Conservation (phyloP, 371 early-diverging fungal species). For the Mucor saturninus region DNA sequence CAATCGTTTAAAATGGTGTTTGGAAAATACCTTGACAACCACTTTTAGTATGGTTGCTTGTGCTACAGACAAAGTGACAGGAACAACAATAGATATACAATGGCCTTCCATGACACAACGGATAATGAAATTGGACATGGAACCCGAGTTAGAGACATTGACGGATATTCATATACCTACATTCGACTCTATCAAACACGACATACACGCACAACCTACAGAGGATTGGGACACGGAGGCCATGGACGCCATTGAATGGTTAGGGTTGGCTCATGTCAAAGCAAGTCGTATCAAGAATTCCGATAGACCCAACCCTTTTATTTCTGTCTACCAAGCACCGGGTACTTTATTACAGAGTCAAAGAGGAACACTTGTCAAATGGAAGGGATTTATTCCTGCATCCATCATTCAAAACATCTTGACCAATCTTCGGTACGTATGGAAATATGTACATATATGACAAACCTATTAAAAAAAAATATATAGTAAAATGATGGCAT, state of each 20-base stretch:
- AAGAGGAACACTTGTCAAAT: slow-evolving; percentile 34
- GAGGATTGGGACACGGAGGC: slow-evolving; percentile 43
- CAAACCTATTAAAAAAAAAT: background rate
- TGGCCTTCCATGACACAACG: slow-evolving; percentile 26
- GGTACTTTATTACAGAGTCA: slow-evolving; percentile 18
- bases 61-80: slow-evolving; percentile 41
- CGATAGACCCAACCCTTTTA: slow-evolving; percentile 41
- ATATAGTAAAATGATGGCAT: slow-evolving; percentile 35
- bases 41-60: slow-evolving; percentile 51
- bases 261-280: slow-evolving; percentile 61
- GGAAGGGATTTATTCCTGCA: slow-evolving; percentile 45
- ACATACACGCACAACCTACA: slow-evolving; percentile 21
- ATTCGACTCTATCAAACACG: slow-evolving; percentile 29
- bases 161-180: slow-evolving; percentile 37
- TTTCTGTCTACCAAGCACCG: slow-evolving; percentile 54
- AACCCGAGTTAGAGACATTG: slow-evolving; percentile 28
- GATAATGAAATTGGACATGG: slow-evolving; percentile 24
- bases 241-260: slow-evolving; percentile 63
- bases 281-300: slow-evolving; percentile 46
- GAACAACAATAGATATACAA: slow-evolving; percentile 35
- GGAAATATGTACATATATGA: too few species aligned
- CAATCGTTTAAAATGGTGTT: slow-evolving; percentile 60
- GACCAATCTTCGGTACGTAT: slow-evolving; percentile 35
- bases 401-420: slow-evolving; percentile 35
- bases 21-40: slow-evolving; percentile 53